Evolutionary conservation across 768 basidiomycete genomes (phyloP).

Genomic region (Termitomyces titanicus): DNA sequence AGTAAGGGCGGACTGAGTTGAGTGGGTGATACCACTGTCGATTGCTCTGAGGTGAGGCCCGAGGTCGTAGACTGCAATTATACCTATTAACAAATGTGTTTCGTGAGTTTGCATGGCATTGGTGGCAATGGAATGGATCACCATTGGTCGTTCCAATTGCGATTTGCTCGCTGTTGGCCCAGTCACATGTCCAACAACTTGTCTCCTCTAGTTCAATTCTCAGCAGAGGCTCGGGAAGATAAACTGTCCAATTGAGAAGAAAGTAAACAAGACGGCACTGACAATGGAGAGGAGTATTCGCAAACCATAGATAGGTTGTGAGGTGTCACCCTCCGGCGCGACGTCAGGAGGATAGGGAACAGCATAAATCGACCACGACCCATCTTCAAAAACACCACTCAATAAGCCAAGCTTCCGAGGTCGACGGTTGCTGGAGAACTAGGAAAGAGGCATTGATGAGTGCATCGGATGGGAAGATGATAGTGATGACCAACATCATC

Average conservation of each 20-base stretch:
- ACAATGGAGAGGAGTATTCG: neutral
- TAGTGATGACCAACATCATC: constrained; percentile 37
- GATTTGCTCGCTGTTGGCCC: constrained; percentile 82
- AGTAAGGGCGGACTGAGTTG: neutral
- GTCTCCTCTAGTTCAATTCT: constrained; percentile 75
- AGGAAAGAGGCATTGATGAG: neutral
- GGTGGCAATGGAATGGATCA: constrained; percentile 20
- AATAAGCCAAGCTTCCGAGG: constrained; percentile 76
- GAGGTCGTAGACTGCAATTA: constrained; percentile 56
- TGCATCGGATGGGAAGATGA: neutral
- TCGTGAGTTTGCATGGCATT: constrained; percentile 57
- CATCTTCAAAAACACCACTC: constrained; percentile 85
- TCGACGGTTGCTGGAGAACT: constrained; percentile 10
- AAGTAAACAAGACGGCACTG: neutral
- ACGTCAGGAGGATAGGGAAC: constrained; percentile 76
- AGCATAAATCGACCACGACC: constrained; percentile 71
- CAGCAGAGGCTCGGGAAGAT: constrained; percentile 58
- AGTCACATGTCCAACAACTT: constrained; percentile 78
- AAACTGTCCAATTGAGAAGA: constrained; percentile 36
- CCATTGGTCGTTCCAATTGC: constrained; percentile 87
- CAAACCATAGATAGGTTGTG: constrained; percentile 49
- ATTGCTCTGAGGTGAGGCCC: constrained; percentile 35
- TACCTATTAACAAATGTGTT: constrained; percentile 51
- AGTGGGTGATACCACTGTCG: constrained; percentile 25
- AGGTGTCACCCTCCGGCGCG: constrained; percentile 16